Conservation (phyloP, 345 rosid species). For the Ceriops decandra region DNA sequence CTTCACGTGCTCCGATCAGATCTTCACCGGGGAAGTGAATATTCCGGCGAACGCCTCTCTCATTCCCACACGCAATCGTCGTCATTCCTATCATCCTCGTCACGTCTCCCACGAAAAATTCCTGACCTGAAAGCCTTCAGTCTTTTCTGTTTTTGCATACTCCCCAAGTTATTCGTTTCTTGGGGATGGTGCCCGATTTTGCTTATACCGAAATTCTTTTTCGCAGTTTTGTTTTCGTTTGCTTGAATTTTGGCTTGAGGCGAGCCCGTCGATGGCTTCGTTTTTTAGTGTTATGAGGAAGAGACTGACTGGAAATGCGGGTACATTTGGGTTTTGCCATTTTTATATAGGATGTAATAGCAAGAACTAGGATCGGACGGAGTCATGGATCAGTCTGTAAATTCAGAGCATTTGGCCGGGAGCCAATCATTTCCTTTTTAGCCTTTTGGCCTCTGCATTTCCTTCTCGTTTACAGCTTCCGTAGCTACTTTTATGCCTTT, state of each 20-base stretch:
- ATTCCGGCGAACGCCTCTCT: constrained; percentile 30
- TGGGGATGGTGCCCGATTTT: constrained; percentile 7
- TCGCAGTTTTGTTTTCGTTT: background rate
- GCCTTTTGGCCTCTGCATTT: background rate
- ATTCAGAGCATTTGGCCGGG: background rate
- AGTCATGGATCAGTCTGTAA: constrained; percentile 6
- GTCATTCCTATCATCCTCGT: constrained; percentile 58
- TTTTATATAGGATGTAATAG: background rate
- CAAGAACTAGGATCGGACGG: background rate
- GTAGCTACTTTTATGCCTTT: background rate
- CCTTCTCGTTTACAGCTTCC: background rate
- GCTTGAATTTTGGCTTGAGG: background rate
- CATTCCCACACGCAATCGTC: constrained; percentile 36
- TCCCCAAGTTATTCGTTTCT: constrained; percentile 10
- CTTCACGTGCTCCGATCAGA: constrained; percentile 23
- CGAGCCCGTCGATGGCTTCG: background rate
- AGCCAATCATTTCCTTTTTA: constrained; percentile 2
- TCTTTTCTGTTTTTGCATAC: background rate
- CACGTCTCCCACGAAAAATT: constrained; percentile 55
- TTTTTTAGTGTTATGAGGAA: background rate
- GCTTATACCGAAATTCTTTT: background rate
- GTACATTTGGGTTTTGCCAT: background rate
- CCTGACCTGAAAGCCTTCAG: constrained; percentile 8
- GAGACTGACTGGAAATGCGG: background rate
- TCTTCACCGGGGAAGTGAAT: constrained; percentile 52